phyloP scores from a whole-genome alignment of 805 yeast genomes.

The Candida wancherniae region DNA sequence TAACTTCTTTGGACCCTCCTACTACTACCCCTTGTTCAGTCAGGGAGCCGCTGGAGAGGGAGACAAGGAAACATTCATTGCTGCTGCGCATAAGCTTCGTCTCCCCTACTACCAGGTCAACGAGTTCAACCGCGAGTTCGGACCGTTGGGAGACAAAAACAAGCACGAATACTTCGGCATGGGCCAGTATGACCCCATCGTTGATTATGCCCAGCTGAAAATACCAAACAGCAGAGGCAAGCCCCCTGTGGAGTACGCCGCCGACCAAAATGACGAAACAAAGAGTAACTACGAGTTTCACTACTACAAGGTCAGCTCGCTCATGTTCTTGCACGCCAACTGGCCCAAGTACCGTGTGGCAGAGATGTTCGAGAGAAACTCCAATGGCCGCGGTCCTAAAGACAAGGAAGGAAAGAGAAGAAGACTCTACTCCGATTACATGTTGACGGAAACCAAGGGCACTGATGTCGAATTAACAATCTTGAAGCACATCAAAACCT shows the following conservation, averaged over 20 bases:
- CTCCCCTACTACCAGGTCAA: conserved; percentile 36
- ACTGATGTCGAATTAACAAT: conserved; percentile 27
- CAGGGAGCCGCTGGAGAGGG: conserved; percentile 44
- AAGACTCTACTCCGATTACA: conserved; percentile 24
- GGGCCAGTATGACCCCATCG: conserved; percentile 36
- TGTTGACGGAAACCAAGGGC: conserved; percentile 22
- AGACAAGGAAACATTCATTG: conserved; percentile 39
- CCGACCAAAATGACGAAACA: conserved; percentile 17
- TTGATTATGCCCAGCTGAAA: conserved; percentile 23
- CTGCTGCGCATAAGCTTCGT: conserved; percentile 36
- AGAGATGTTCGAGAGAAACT: conserved; percentile 24
- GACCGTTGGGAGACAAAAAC: conserved; percentile 21
- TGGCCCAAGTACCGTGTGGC: conserved; percentile 30
- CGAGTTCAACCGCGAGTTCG: conserved; percentile 35
- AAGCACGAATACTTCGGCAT: conserved; percentile 29
- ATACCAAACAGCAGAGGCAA: neutral
- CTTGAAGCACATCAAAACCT: conserved; percentile 25
- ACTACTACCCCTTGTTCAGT: conserved; percentile 33
- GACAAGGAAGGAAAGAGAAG: conserved; percentile 19
- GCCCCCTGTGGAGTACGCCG: conserved; percentile 14
- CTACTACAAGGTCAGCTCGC: conserved; percentile 22
- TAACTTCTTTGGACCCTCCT: conserved; percentile 33
- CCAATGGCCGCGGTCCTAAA: conserved; percentile 26
- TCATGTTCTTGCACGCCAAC: conserved; percentile 35
- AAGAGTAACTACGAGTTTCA: conserved; percentile 28